Percentiles rank a stretch among this genome's conserved stretches.
These are phyloP conservation scores for Claviceps lovelessii DNA, from an alignment of 2,329 filamentous ascomycete genomes.

Conservation along the genomic window DNA sequence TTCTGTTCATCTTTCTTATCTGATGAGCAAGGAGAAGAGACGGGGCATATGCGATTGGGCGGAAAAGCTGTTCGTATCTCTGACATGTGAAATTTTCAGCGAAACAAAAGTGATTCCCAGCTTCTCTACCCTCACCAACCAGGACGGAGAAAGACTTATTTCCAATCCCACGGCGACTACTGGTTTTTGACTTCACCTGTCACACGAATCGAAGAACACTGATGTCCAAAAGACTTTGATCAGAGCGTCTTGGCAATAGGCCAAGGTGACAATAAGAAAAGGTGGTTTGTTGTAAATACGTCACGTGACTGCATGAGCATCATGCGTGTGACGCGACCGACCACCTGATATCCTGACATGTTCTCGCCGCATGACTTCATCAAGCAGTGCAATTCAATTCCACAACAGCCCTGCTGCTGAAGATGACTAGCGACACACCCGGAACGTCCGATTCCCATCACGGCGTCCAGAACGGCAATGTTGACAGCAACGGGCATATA, in stretches of 20 bases:
- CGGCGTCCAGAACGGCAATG: conserved; percentile 12
- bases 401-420: conserved; percentile 6
- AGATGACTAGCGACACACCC: conserved; percentile 23
- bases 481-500: conserved; percentile 6
- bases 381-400: background rate
- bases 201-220: no score
- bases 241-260: no score
- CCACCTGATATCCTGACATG: background rate
- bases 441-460: conserved; percentile 19
- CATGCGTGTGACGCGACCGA: background rate
- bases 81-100: background rate
- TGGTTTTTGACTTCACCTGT: no score
- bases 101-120: background rate
- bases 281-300: background rate
- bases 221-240: no score
- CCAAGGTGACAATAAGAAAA: no score
- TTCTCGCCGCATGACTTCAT: background rate
- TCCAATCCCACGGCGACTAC: no score
- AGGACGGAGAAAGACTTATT: no score
- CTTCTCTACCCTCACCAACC: no score
- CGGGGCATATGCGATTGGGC: background rate
- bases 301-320: background rate
- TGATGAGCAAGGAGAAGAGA: background rate
- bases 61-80: background rate
- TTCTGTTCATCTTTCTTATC: background rate